These are phyloP conservation scores for Cephalotrichum gorgonifer DNA, from an alignment of 2,329 filamentous ascomycete species.

Conservation along the genomic window DNA sequence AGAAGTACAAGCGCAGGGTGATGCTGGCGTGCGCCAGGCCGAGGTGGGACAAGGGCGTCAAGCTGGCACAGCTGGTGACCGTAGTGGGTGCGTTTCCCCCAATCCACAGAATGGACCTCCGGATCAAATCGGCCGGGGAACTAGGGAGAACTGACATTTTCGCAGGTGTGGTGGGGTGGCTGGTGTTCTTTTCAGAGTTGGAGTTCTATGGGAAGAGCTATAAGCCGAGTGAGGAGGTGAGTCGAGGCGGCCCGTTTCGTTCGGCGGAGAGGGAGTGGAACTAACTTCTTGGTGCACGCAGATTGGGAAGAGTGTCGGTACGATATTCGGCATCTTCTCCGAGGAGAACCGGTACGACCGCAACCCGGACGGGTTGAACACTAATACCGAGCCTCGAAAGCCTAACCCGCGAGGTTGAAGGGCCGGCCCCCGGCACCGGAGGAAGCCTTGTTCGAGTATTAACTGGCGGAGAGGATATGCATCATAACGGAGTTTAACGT, in stretches of 20 bases:
- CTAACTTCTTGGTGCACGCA: constrained; percentile 10
- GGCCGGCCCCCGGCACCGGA: not conserved
- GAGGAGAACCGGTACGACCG: constrained; percentile 31
- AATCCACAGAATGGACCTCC: no score
- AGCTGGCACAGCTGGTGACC: constrained; percentile 51
- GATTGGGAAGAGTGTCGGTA: constrained; percentile 25
- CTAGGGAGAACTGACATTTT: not conserved
- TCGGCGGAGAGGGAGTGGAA: no score
- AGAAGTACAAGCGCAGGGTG: constrained; percentile 64
- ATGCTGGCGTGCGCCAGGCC: constrained; percentile 52
- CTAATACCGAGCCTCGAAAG: no score
- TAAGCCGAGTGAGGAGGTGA: constrained; percentile 30
- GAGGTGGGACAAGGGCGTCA: constrained; percentile 53
- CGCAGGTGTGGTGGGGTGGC: constrained; percentile 24
- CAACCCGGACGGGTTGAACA: not conserved
- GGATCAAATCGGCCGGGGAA: no score
- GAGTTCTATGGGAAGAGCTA: constrained; percentile 32
- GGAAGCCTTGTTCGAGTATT: not conserved
- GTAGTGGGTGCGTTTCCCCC: constrained; percentile 38
- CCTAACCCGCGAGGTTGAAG: not conserved
- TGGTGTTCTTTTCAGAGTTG: constrained; percentile 31
- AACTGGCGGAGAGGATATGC: no score
- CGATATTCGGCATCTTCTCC: constrained; percentile 28
- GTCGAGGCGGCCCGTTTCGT: not conserved
- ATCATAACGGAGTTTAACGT: constrained; percentile 3